phyloP scores from a whole-genome alignment of 148 eudicot genomes.

The Cornus controversa region DNA sequence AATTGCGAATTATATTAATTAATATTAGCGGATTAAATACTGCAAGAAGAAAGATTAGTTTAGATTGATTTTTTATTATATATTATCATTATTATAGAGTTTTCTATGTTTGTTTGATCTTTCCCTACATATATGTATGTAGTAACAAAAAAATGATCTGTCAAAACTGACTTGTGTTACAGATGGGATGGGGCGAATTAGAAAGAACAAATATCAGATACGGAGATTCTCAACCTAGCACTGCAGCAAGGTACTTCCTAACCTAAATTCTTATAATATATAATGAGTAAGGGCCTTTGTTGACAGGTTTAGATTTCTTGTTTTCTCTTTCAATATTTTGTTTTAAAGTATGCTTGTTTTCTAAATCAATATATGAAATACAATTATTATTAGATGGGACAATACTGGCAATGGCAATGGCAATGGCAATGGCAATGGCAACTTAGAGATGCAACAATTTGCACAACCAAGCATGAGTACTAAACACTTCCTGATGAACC shows the following conservation, averaged over 20 bases:
- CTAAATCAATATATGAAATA: neutral
- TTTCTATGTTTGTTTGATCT: neutral
- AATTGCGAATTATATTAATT: no score
- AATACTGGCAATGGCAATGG: slow-evolving; percentile 22
- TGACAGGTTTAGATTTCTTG: neutral
- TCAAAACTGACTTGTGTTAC: neutral
- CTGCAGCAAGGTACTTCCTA: slow-evolving; percentile 28
- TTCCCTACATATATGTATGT: neutral
- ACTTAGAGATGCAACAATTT: slow-evolving; percentile 33
- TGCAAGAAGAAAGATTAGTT: neutral
- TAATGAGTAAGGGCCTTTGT: neutral
- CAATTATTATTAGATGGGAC: slow-evolving; percentile 43
- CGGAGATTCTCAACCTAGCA: slow-evolving; percentile 38
- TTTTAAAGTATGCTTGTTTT: neutral
- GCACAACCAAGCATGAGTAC: slow-evolving; percentile 34
- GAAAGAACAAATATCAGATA: slow-evolving; percentile 37
- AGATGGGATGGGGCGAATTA: slow-evolving; percentile 43
- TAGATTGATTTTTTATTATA: neutral
- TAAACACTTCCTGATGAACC: slow-evolving; percentile 38
- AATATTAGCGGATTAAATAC: neutral
- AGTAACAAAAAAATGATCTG: neutral
- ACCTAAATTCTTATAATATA: neutral
- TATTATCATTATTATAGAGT: neutral
- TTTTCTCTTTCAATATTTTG: neutral
- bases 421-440: slow-evolving; percentile 23